phyloP scores from a whole-genome alignment of 2,329 filamentous ascomycete genomes.

The Trichoderma lentiforme region DNA sequence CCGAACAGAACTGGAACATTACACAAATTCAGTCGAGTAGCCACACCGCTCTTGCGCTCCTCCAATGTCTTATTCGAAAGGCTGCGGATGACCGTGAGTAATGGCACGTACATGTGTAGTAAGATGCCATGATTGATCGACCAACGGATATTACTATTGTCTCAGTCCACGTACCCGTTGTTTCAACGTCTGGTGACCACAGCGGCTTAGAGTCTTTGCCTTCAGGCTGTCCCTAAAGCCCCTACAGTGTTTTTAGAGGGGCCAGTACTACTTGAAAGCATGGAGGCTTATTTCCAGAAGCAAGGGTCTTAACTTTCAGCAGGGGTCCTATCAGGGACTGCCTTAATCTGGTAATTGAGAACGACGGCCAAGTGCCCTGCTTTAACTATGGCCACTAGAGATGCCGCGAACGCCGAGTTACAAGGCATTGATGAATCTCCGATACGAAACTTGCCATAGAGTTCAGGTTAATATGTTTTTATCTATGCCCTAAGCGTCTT shows the following conservation, averaged over 20 bases:
- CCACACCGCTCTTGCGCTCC: background rate
- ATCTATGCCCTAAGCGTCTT: background rate
- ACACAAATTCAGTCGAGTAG: background rate
- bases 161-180: too few species aligned
- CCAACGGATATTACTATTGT: too few species aligned
- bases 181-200: too few species aligned
- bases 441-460: background rate
- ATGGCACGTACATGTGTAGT: background rate
- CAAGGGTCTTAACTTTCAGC: background rate
- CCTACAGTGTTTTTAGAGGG: too few species aligned
- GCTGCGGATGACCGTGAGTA: background rate
- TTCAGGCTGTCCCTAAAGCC: too few species aligned
- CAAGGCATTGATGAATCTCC: background rate
- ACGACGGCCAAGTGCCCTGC: background rate
- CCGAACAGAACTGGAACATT: background rate
- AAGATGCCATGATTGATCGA: background rate
- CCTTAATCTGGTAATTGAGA: background rate
- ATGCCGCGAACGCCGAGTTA: background rate
- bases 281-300: too few species aligned
- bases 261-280: too few species aligned
- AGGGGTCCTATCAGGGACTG: background rate
- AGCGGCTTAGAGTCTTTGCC: too few species aligned
- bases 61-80: background rate
- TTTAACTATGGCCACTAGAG: background rate
- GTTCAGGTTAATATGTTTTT: background rate